Conservation (phyloP, 306 rosid species). For the Chamaecrista fasciculata region DNA sequence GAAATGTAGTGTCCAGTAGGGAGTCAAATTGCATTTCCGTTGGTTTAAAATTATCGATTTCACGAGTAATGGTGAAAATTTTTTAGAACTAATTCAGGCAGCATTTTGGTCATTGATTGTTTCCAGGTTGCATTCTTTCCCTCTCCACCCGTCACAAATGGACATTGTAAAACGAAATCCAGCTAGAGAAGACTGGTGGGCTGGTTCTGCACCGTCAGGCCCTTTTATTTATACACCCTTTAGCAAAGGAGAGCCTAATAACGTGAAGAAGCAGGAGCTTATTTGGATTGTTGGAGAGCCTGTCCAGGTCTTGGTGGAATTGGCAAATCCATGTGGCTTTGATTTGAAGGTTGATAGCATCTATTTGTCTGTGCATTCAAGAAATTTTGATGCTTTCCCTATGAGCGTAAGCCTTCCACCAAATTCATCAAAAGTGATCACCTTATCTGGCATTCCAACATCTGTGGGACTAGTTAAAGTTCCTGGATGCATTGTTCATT, state of each 20-base stretch:
- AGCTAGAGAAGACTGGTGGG: slow-evolving; percentile 98
- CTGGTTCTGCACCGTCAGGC: slow-evolving; percentile 87
- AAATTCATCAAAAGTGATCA: slow-evolving; percentile 86
- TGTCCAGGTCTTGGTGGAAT: slow-evolving; percentile 87
- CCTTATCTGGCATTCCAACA: slow-evolving; percentile 90
- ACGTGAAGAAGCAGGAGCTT: slow-evolving; percentile 71
- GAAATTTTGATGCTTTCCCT: slow-evolving; percentile 91
- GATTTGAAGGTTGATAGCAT: slow-evolving; percentile 92
- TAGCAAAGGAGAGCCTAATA: slow-evolving; percentile 84
- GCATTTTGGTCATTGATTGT: slow-evolving; percentile 21
- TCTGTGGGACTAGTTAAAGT: slow-evolving; percentile 73
- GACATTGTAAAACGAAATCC: slow-evolving; percentile 90
- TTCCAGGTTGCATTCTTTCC: slow-evolving; percentile 87
- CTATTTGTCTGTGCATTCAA: slow-evolving; percentile 87
- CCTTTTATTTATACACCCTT: slow-evolving; percentile 98
- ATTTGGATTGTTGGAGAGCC: slow-evolving; percentile 94
- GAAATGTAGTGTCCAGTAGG: slow-evolving; percentile 6
- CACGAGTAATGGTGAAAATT: slow-evolving; percentile 1
- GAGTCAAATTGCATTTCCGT: slow-evolving; percentile 7
- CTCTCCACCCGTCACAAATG: slow-evolving; percentile 78
- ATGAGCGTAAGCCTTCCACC: slow-evolving; percentile 79
- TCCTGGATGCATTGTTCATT: slow-evolving; percentile 94
- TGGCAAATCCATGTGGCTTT: slow-evolving; percentile 98
- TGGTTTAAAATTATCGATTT: slow-evolving; percentile 1
- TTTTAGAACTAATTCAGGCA: slow-evolving; percentile 21